phyloP scores from a whole-genome alignment of 768 basidiomycete species.

The Rhodotorula kratochvilovae region DNA sequence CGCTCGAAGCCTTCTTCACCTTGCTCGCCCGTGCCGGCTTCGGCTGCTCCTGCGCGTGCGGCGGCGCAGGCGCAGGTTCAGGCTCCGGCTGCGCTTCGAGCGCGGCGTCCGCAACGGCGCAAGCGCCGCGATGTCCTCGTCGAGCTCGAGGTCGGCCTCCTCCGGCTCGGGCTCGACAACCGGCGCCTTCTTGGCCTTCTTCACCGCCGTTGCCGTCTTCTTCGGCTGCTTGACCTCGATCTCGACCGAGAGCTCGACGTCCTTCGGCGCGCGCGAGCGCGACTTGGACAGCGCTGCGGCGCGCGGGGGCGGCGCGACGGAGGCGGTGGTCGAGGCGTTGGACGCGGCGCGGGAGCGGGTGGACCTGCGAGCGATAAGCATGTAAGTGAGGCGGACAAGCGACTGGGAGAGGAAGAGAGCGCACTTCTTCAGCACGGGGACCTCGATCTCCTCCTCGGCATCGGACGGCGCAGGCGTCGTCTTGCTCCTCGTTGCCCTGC shows the following conservation, averaged over 20 bases:
- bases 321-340: background rate
- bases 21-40: background rate
- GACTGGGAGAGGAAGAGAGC: background rate
- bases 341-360: conserved; percentile 22
- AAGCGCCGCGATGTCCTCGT: conserved; percentile 22
- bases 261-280: background rate
- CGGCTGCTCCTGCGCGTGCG: background rate
- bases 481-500: background rate
- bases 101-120: conserved; percentile 29
- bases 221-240: background rate
- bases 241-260: background rate
- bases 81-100: conserved; percentile 4
- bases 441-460: background rate
- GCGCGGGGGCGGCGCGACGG: background rate
- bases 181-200: conserved; percentile 13
- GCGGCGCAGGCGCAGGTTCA: background rate
- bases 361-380: background rate
- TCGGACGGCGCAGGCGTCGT: conserved; percentile 18
- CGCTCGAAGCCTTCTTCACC: conserved; percentile 7
- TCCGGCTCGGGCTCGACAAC: background rate
- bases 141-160: background rate
- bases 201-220: background rate
- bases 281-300: background rate
- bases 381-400: background rate
- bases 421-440: conserved; percentile 12